Evolutionary conservation across 768 basidiomycete genomes (phyloP).

Genomic region (Phlegmacium glaucopus): DNA sequence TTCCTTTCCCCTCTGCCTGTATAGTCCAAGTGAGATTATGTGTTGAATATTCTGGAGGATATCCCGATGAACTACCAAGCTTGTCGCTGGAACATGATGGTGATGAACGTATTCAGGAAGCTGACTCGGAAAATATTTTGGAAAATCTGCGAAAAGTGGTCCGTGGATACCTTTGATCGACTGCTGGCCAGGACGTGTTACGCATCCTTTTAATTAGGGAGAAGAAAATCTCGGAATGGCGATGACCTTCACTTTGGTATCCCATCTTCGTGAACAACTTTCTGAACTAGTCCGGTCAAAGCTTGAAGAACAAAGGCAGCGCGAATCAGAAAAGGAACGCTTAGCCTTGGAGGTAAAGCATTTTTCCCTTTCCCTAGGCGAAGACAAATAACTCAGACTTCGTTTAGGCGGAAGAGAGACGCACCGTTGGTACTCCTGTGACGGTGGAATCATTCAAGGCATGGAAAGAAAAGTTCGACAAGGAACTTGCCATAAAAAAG

Average conservation of each 20-base stretch:
- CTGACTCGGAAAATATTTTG: conserved; percentile 54
- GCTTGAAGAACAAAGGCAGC: conserved; percentile 49
- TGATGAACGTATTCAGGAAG: conserved; percentile 51
- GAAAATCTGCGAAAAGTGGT: conserved; percentile 55
- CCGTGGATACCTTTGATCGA: conserved; percentile 20
- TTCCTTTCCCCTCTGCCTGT: conserved; percentile 2
- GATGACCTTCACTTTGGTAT: conserved; percentile 95
- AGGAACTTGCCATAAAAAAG: conserved; percentile 56
- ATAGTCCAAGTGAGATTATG: conserved; percentile 72
- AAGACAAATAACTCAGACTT: background rate
- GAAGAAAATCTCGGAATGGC: conserved; percentile 92
- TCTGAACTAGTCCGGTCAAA: conserved; percentile 59
- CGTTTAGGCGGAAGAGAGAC: conserved; percentile 76
- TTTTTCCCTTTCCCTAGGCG: conserved; percentile 6
- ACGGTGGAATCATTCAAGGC: conserved; percentile 74
- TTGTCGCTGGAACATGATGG: conserved; percentile 62
- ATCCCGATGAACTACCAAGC: conserved; percentile 81
- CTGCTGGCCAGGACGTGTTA: background rate
- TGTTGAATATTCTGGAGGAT: conserved; percentile 76
- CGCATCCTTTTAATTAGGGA: conserved; percentile 42
- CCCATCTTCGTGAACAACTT: conserved; percentile 78
- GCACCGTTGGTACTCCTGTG: conserved; percentile 89
- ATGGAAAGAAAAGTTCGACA: conserved; percentile 84
- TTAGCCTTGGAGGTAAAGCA: conserved; percentile 65
- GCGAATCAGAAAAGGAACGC: conserved; percentile 72